phyloP scores from a whole-genome alignment of 2,329 filamentous ascomycete genomes.

The Hawksworthiomyces lignivorus region DNA sequence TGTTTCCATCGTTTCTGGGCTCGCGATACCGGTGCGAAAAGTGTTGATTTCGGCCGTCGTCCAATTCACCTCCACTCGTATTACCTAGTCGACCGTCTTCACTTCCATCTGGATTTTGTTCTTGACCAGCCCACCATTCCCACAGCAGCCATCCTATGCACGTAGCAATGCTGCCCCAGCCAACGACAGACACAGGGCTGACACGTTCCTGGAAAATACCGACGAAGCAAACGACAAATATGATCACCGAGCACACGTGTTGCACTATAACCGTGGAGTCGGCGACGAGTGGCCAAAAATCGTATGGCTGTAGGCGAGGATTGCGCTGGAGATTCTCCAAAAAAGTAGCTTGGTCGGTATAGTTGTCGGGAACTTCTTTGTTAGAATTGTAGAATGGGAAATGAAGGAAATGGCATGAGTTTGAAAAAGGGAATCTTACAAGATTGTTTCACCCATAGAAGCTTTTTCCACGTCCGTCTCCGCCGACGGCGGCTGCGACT shows the following conservation, averaged over 20 bases:
- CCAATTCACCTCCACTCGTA: background rate
- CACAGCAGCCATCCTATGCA: conserved; percentile 84
- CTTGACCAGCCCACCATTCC: conserved; percentile 78
- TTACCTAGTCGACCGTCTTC: too few species aligned
- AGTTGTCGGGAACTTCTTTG: conserved; percentile 68
- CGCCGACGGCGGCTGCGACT: conserved; percentile 57
- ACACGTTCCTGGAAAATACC: conserved; percentile 81
- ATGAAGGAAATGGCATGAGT: background rate
- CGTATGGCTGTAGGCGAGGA: conserved; percentile 85
- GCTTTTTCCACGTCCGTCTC: conserved; percentile 81
- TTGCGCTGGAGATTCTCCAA: conserved; percentile 94
- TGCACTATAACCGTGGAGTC: conserved; percentile 96
- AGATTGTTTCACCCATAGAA: conserved; percentile 95
- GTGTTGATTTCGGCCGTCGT: background rate
- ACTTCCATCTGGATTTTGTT: conserved; percentile 40
- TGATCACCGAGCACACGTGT: conserved; percentile 88
- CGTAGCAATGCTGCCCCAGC: conserved; percentile 74
- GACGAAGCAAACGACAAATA: conserved; percentile 90
- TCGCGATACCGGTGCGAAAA: conserved; percentile 14
- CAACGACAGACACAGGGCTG: conserved; percentile 82
- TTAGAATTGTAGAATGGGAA: conserved; percentile 7
- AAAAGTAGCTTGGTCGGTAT: conserved; percentile 94
- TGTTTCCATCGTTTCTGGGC: conserved; percentile 12
- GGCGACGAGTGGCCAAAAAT: conserved; percentile 94
- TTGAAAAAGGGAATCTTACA: conserved; percentile 46